A percentile compares a stretch with the other conserved stretches of the same genome.
phyloP scores from a whole-genome alignment of 2,329 filamentous ascomycete genomes.

The Helotiales sp. region DNA sequence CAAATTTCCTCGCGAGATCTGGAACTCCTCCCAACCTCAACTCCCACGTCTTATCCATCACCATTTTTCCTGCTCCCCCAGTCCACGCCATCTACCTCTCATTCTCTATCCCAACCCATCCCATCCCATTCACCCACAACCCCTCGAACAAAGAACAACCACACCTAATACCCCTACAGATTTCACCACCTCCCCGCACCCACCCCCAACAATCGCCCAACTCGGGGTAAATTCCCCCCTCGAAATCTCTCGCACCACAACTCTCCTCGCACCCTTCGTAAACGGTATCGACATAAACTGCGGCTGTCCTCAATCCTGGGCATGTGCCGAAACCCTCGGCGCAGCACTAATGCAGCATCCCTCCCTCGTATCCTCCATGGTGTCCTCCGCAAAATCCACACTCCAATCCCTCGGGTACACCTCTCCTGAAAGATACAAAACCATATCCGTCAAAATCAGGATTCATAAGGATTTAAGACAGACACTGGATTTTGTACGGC shows the following conservation, averaged over 20 bases:
- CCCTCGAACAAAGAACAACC: not conserved
- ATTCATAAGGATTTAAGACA: slow-evolving; percentile 66
- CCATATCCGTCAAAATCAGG: slow-evolving; percentile 72
- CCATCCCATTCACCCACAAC: not conserved
- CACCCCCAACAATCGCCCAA: slow-evolving; percentile 67
- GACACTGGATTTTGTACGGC: slow-evolving; percentile 65
- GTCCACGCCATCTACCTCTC: too few species aligned
- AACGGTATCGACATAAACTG: slow-evolving; percentile 74
- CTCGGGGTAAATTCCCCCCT: slow-evolving; percentile 66
- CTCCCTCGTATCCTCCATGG: slow-evolving; percentile 69
- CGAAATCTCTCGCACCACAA: slow-evolving; percentile 66
- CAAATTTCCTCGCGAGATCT: too few species aligned
- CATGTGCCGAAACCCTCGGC: slow-evolving; percentile 69
- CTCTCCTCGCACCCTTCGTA: slow-evolving; percentile 64
- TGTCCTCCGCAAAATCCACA: slow-evolving; percentile 58
- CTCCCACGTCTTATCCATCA: too few species aligned
- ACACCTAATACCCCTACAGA: slow-evolving; percentile 54
- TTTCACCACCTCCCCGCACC: slow-evolving; percentile 62
- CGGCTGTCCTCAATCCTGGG: slow-evolving; percentile 76
- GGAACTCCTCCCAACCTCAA: too few species aligned
- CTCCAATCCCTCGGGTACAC: slow-evolving; percentile 60
- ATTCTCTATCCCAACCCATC: too few species aligned
- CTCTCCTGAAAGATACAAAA: slow-evolving; percentile 52
- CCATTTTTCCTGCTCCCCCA: too few species aligned
- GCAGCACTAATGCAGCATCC: slow-evolving; percentile 71